phyloP scores from a whole-genome alignment of 1,284 basidiomycete genomes.

The Ustilago cynodontis region DNA sequence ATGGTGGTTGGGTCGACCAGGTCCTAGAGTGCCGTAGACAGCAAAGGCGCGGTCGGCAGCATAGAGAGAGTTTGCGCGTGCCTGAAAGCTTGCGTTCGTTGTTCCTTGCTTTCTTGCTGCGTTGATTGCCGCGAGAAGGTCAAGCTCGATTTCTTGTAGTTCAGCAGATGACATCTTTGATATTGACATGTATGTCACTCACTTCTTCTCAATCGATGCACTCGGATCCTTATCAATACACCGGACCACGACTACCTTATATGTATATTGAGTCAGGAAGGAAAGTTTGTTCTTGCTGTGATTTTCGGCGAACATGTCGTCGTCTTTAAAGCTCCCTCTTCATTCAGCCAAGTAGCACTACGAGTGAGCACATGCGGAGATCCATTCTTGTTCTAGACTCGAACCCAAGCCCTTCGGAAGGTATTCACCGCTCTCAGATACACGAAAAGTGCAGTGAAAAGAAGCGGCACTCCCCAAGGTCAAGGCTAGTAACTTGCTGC shows the following conservation, averaged over 20 bases:
- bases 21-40: neutral
- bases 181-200: neutral
- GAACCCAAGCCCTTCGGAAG: neutral
- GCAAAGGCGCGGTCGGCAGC: conserved; percentile 1
- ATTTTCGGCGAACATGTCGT: neutral
- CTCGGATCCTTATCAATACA: no score
- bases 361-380: no score
- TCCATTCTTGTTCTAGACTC: no score
- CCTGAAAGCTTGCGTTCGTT: neutral
- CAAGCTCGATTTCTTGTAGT: neutral
- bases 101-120: neutral
- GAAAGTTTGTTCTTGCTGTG: neutral
- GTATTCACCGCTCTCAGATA: neutral
- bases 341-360: no score
- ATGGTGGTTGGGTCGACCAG: neutral
- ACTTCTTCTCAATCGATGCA: neutral
- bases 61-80: neutral
- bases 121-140: neutral
- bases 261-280: neutral
- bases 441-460: neutral
- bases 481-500: neutral
- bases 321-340: neutral
- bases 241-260: no score
- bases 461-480: neutral
- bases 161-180: neutral